Evolutionary conservation across 352 stramenopile genomes (phyloP), one percentile per base, ranked within the genome.

Genomic region (Phytophthora pseudosyringae): DNA sequence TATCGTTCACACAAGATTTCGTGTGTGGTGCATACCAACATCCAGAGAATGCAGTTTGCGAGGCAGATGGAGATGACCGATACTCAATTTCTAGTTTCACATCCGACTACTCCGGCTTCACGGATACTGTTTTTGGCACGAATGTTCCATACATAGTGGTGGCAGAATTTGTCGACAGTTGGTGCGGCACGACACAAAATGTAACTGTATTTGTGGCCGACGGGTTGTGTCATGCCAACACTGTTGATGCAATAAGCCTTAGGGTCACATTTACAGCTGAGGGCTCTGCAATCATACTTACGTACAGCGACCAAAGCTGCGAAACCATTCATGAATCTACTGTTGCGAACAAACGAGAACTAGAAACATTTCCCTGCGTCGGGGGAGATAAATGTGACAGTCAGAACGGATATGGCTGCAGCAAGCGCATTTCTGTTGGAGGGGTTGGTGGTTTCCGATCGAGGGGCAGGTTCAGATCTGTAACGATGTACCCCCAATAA

Each of bases 1-100:
- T 64, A 9, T 35, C 25, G 16, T 48, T 64, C 25, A 29, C 35
- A 9, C 56, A 41, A 56, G 44, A 41, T 49, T 64, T 64, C 26
- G 36, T 40, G 3, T 64, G 56, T 47, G n/a, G 12, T 16, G 44
- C 54, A 48, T 8, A 25, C 2, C 54, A 29, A 11, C 15, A 47
- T 8, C 31, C 32, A 5, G 44, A 39, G 25, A 63, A 54, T 2
- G 0, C 15, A 1, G 16, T 32, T 13, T 60, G 52, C 43, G 28
- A 6, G 10, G 25, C 35, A 9, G 45, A 49, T 33, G 55, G 55
- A 15, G 5, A 21, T 11, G 5, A 9, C 7, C 28, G 38, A 1
- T 55, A 55, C 35, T 54, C 43, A 4, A 12, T 55, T 47, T 49
- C 33, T 4, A 63, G 35, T 21, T 63, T 35, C n/a, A 63, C 18